Conservation (phyloP, 306 rosid genomes). For the Pyrus betulifolia region DNA sequence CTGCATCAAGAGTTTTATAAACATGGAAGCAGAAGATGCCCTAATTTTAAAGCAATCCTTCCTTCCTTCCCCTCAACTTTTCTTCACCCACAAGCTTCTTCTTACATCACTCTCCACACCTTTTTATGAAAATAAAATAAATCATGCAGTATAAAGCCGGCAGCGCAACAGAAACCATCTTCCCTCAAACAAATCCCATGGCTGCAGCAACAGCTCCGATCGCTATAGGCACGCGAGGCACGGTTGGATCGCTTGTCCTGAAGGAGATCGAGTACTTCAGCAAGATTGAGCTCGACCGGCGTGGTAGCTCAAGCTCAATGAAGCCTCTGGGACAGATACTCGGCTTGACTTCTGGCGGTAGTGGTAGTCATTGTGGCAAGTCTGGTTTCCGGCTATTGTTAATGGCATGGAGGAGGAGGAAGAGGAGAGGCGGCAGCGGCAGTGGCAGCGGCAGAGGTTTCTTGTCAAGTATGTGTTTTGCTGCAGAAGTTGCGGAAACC, state of each 20-base stretch:
- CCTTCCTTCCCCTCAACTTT: conserved; percentile 16
- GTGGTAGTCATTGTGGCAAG: conserved; percentile 20
- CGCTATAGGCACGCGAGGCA: conserved; percentile 77
- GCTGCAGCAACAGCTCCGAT: conserved; percentile 50
- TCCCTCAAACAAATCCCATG: conserved; percentile 36
- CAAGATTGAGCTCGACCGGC: conserved; percentile 50
- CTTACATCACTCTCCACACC: conserved; percentile 9
- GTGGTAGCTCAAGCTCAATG: conserved; percentile 18
- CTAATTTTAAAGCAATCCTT: conserved; percentile 31
- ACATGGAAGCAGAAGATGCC: conserved; percentile 25
- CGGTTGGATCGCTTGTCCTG: conserved; percentile 66
- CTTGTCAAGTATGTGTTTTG: conserved; percentile 44
- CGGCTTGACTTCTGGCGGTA: conserved; percentile 11
- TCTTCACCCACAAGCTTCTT: conserved; percentile 45
- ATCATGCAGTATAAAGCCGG: conserved; percentile 35
- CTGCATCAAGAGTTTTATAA: conserved; percentile 16
- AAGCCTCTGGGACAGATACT: conserved; percentile 30
- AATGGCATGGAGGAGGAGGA: conserved; percentile 60
- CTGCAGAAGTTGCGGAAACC: conserved; percentile 36
- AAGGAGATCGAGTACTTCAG: conserved; percentile 72
- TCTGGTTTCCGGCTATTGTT: conserved; percentile 50
- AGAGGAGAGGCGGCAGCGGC: conserved; percentile 21
- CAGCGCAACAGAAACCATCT: conserved; percentile 23
- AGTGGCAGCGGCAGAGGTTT: conserved; percentile 4
- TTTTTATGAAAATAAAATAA: neutral